These are phyloP conservation scores for Remersonia thermophila DNA, from an alignment of 2,329 filamentous ascomycete genomes.

Conservation along the genomic window DNA sequence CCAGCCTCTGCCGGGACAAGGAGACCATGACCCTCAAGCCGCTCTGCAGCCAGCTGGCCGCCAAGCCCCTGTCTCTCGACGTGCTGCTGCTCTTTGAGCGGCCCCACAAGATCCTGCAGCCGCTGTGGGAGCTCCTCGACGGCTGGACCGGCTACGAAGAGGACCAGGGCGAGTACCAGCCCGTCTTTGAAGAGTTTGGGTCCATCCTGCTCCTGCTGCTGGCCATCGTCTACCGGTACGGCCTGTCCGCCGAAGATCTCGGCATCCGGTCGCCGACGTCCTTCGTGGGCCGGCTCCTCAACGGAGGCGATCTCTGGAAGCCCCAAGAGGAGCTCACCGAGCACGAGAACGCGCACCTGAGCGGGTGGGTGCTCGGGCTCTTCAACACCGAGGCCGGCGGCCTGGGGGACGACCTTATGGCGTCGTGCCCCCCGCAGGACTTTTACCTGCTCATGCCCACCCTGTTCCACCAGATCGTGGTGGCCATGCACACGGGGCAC, in stretches of 20 bases:
- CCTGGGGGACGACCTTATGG: slow-evolving; percentile 68
- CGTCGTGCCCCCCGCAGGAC: slow-evolving; percentile 68
- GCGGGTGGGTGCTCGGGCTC: slow-evolving; percentile 65
- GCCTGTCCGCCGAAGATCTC: slow-evolving; percentile 50
- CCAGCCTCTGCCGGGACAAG: slow-evolving; percentile 55
- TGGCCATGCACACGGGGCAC: slow-evolving; percentile 53
- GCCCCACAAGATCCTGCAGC: slow-evolving; percentile 55
- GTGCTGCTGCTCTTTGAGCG: slow-evolving; percentile 66
- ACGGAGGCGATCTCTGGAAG: slow-evolving; percentile 44
- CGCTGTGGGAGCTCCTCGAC: slow-evolving; percentile 63
- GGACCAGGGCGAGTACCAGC: slow-evolving; percentile 73
- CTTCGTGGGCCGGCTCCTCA: slow-evolving; percentile 56
- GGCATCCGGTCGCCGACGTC: slow-evolving; percentile 48
- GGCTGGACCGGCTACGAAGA: slow-evolving; percentile 66
- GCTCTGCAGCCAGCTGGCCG: slow-evolving; percentile 60
- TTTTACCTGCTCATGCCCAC: slow-evolving; percentile 71
- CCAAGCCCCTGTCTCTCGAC: slow-evolving; percentile 59
- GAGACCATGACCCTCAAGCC: slow-evolving; percentile 72
- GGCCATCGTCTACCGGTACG: slow-evolving; percentile 65
- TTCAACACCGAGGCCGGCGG: slow-evolving; percentile 64
- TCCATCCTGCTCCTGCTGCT: slow-evolving; percentile 62
- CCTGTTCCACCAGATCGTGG: slow-evolving; percentile 61
- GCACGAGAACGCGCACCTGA: slow-evolving; percentile 52
- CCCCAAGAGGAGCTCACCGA: slow-evolving; percentile 48
- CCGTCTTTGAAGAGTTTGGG: slow-evolving; percentile 77